Conservation (phyloP, 345 rosid genomes). For the Aquilaria malaccensis region DNA sequence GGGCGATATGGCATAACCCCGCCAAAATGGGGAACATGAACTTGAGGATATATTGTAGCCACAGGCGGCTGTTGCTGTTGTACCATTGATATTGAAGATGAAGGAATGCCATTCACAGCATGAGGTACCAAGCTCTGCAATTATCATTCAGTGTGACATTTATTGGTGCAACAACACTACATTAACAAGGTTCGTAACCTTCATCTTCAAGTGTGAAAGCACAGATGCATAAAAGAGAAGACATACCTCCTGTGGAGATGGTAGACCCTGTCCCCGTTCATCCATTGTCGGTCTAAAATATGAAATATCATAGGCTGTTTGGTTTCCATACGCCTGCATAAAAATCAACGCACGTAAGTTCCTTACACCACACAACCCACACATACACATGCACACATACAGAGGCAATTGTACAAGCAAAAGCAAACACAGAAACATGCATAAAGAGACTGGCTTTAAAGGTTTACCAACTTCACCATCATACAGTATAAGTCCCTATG, state of each 20-base stretch:
- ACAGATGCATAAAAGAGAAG: neutral
- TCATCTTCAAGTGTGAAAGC: neutral
- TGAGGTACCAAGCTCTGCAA: conserved; percentile 43
- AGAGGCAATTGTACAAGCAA: too few species aligned
- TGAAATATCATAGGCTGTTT: conserved; percentile 55
- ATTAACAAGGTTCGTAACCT: neutral
- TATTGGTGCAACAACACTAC: conserved; percentile 1
- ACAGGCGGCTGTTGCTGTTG: conserved; percentile 68
- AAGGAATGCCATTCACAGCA: conserved; percentile 33
- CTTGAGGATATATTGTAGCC: conserved; percentile 88
- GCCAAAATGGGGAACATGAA: conserved; percentile 72
- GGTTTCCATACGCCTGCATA: conserved; percentile 57
- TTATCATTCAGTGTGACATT: conserved; percentile 4
- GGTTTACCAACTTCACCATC: too few species aligned
- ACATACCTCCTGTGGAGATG: conserved; percentile 72
- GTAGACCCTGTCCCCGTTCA: conserved; percentile 58
- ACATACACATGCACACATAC: too few species aligned
- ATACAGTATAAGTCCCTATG: too few species aligned
- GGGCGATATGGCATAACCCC: conserved; percentile 89
- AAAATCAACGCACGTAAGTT: conserved; percentile 13
- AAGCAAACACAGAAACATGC: too few species aligned
- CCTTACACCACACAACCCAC: neutral
- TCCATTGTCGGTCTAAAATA: conserved; percentile 66
- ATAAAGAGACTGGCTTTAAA: too few species aligned
- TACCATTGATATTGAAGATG: conserved; percentile 54